Conservation (phyloP, 805 yeast species). For the Tetrapisispora arboricola region DNA sequence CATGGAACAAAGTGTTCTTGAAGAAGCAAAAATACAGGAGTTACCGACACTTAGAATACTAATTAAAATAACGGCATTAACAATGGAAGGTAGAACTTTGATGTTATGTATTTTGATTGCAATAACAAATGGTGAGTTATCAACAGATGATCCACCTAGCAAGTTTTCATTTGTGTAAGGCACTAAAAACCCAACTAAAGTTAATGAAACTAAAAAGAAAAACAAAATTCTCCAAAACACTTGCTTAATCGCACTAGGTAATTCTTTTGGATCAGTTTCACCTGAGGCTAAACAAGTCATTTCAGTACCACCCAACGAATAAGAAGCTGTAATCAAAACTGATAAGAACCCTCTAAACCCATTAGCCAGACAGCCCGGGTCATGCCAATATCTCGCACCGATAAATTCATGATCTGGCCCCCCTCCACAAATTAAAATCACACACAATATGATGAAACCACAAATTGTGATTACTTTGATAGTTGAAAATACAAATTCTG, state of each 20-base stretch:
- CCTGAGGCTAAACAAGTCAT: conserved; percentile 65
- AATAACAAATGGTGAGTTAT: conserved; percentile 53
- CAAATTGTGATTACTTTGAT: conserved; percentile 38
- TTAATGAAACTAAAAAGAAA: conserved; percentile 46
- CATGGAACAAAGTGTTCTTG: conserved; percentile 42
- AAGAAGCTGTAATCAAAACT: conserved; percentile 63
- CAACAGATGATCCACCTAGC: conserved; percentile 41
- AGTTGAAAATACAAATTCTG: conserved; percentile 38
- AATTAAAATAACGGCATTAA: conserved; percentile 48
- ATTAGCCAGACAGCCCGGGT: conserved; percentile 45
- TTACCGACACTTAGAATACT: conserved; percentile 39
- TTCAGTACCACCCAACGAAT: conserved; percentile 66
- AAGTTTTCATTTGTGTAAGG: conserved; percentile 40
- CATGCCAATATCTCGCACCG: conserved; percentile 40
- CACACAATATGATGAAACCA: conserved; percentile 43
- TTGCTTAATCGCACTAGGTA: conserved; percentile 67
- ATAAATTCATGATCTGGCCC: conserved; percentile 35
- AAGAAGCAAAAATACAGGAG: conserved; percentile 43
- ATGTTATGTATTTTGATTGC: conserved; percentile 50
- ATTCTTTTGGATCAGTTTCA: conserved; percentile 50
- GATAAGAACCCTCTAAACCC: conserved; percentile 57
- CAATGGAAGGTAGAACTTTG: conserved; percentile 43
- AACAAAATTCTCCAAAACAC: conserved; percentile 51
- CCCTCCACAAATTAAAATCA: conserved; percentile 37
- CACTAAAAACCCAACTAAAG: conserved; percentile 50